Percentiles rank a stretch among this genome's conserved stretches.
Conservation (phyloP, 495 filamentous ascomycete genomes). For the Pseudoneurospora amorphoporcata region DNA sequence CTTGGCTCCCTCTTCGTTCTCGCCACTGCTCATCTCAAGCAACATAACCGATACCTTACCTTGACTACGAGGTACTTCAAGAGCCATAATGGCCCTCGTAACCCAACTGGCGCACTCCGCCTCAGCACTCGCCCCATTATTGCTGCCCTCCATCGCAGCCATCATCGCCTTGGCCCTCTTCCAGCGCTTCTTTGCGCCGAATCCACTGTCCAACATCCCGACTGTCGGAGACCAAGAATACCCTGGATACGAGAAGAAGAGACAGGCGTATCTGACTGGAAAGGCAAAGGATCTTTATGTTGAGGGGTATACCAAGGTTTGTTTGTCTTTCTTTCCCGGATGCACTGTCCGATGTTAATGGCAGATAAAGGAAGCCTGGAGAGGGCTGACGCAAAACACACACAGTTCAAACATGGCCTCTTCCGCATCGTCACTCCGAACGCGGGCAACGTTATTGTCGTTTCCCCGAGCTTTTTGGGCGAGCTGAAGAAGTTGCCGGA, state of each 20-base stretch:
- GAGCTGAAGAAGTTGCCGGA: slow-evolving; percentile 30
- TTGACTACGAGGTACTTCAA: background rate
- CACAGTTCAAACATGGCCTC: slow-evolving; percentile 25
- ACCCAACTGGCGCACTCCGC: slow-evolving; percentile 2
- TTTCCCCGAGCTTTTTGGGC: slow-evolving; percentile 22
- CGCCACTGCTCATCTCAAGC: background rate
- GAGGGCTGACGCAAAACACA: background rate
- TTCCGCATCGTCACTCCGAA: slow-evolving; percentile 21
- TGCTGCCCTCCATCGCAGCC: slow-evolving; percentile 15
- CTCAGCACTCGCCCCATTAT: slow-evolving; percentile 16
- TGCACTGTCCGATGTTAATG: no score
- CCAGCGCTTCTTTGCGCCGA: slow-evolving; percentile 9
- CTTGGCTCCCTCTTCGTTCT: background rate
- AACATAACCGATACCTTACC: background rate
- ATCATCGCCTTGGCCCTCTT: slow-evolving; percentile 15
- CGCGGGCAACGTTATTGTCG: slow-evolving; percentile 18
- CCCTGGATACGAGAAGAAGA: slow-evolving; percentile 22
- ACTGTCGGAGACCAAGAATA: slow-evolving; percentile 17
- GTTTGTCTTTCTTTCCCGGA: background rate
- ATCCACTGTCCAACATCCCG: slow-evolving; percentile 14
- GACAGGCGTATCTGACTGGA: slow-evolving; percentile 18
- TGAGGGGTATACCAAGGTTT: slow-evolving; percentile 25
- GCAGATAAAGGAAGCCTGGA: no score
- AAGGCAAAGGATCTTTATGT: slow-evolving; percentile 17
- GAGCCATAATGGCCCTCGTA: slow-evolving; percentile 6